Evolutionary conservation across 2,329 filamentous ascomycete genomes (phyloP).

Genomic region (Microsporum audouinii): DNA sequence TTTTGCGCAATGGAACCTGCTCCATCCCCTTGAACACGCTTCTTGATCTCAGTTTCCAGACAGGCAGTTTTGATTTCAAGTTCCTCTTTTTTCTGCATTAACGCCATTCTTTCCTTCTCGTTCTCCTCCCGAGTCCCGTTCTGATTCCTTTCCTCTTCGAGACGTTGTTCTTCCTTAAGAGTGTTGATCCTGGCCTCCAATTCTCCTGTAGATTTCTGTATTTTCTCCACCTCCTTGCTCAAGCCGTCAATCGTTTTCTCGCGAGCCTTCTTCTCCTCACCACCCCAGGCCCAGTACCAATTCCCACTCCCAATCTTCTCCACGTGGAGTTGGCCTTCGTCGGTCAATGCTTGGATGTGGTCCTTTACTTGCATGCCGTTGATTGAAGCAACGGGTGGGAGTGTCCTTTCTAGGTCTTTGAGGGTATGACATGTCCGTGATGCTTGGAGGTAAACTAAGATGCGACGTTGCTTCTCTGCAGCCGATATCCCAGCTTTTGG

Average conservation of each 20-base stretch:
- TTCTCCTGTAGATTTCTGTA: constrained; percentile 13
- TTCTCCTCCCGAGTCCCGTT: constrained; percentile 12
- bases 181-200: constrained; percentile 15
- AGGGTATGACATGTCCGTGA: constrained; percentile 52
- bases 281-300: constrained; percentile 60
- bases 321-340: constrained; percentile 51
- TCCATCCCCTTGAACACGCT: constrained; percentile 14
- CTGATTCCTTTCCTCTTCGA: constrained; percentile 8
- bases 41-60: constrained; percentile 20
- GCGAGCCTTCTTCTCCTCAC: constrained; percentile 39
- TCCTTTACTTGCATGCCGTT: constrained; percentile 58
- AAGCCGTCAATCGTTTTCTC: constrained; percentile 23
- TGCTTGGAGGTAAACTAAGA: constrained; percentile 49
- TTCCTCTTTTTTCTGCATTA: constrained; percentile 8
- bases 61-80: constrained; percentile 7
- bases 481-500: constrained; percentile 47
- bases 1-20: constrained; percentile 22
- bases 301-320: constrained; percentile 62
- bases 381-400: constrained; percentile 52
- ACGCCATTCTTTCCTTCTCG: constrained; percentile 8
- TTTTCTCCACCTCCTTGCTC: constrained; percentile 26
- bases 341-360: constrained; percentile 50
- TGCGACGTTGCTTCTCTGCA: constrained; percentile 46
- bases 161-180: constrained; percentile 12
- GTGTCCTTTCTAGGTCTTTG: constrained; percentile 55